phyloP scores from a whole-genome alignment of 495 filamentous ascomycete species.

The Podospora fimiseda region DNA sequence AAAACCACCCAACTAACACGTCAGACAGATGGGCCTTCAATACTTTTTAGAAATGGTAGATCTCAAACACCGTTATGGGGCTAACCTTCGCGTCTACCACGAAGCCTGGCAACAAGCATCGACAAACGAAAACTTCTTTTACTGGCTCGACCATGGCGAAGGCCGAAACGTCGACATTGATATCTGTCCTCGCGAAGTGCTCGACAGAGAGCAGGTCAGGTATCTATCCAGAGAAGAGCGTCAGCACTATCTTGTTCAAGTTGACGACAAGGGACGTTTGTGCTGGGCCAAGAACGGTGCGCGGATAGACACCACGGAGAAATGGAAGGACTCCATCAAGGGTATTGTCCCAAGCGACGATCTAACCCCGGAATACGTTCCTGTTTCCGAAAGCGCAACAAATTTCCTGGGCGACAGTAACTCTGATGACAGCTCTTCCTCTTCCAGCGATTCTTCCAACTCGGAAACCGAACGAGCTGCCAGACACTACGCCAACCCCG shows the following conservation, averaged over 20 bases:
- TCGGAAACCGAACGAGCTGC: slow-evolving; percentile 28
- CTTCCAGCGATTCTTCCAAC: no score
- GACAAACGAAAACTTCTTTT: slow-evolving; percentile 84
- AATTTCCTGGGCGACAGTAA: slow-evolving; percentile 16
- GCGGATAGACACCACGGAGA: slow-evolving; percentile 65
- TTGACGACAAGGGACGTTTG: slow-evolving; percentile 60
- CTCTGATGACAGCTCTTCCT: no score
- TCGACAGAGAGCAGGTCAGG: slow-evolving; percentile 65
- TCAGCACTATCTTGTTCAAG: slow-evolving; percentile 62
- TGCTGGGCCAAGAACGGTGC: slow-evolving; percentile 76
- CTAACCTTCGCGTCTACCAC: slow-evolving; percentile 79
- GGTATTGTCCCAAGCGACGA: slow-evolving; percentile 68
- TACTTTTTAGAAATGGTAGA: slow-evolving; percentile 97
- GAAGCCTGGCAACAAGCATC: slow-evolving; percentile 69
- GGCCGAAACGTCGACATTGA: slow-evolving; percentile 53
- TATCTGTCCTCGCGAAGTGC: slow-evolving; percentile 54
- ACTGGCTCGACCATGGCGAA: slow-evolving; percentile 86
- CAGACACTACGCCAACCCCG: slow-evolving; percentile 47
- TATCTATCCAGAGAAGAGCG: slow-evolving; percentile 70
- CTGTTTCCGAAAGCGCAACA: slow-evolving; percentile 15
- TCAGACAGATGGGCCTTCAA: slow-evolving; percentile 84
- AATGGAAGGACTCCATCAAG: slow-evolving; percentile 70
- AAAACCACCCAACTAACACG: no score
- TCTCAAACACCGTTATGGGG: slow-evolving; percentile 79
- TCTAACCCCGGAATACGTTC: slow-evolving; percentile 44